These are phyloP conservation scores for Akebia trifoliata DNA, from an alignment of 164 flowering plant species.

Conservation along the genomic window DNA sequence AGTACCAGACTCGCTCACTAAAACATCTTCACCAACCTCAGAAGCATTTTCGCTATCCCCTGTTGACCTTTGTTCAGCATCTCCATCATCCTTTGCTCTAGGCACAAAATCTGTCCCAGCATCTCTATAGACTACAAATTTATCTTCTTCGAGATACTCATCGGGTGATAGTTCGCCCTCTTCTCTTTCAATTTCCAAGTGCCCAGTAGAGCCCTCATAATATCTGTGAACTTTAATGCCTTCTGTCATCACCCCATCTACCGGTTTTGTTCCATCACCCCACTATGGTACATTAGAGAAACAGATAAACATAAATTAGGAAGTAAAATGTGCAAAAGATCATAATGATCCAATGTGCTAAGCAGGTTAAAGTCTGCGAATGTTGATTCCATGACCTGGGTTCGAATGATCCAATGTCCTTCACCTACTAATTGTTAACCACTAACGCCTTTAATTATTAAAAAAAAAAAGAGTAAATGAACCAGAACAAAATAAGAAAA, in stretches of 20 bases:
- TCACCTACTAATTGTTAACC: no score
- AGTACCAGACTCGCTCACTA: constrained; percentile 83
- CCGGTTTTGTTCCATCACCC: constrained; percentile 21
- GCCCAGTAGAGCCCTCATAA: constrained; percentile 39
- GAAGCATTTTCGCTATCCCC: constrained; percentile 85
- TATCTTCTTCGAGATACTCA: constrained; percentile 76
- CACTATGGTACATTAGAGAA: constrained; percentile 18
- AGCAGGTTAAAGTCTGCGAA: no score
- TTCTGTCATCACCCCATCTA: constrained; percentile 39
- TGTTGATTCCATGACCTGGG: no score
- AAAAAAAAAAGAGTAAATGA: no score
- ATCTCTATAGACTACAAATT: constrained; percentile 51
- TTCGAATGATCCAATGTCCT: no score
- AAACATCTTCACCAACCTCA: constrained; percentile 68
- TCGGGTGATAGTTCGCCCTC: constrained; percentile 92
- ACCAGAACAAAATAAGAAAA: no score
- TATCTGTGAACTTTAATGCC: constrained; percentile 29
- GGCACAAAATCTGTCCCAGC: constrained; percentile 29
- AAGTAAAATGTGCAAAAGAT: not conserved
- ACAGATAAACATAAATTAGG: not conserved
- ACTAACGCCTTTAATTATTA: no score
- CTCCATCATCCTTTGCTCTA: constrained; percentile 49
- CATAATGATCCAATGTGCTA: no score
- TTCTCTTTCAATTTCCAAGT: constrained; percentile 67
- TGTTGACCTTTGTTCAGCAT: constrained; percentile 75